Evolutionary conservation across 805 yeast species (phyloP).

Genomic region (Pichia rugopelliculosa): DNA sequence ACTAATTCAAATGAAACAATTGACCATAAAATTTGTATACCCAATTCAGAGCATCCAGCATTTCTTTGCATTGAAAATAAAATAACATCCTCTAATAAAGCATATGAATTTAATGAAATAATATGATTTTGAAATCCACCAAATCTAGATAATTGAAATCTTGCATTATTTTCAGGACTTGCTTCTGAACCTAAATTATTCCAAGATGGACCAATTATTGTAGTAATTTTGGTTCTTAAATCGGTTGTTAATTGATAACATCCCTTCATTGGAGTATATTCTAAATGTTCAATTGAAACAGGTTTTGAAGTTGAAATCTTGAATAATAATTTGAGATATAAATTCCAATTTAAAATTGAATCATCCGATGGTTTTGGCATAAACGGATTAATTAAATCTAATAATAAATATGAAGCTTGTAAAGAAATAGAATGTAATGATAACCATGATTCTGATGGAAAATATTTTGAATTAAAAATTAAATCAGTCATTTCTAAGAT

Average conservation of each 20-base stretch:
- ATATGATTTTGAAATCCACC: slow-evolving; percentile 71
- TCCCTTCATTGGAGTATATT: slow-evolving; percentile 67
- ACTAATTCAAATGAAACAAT: slow-evolving; percentile 61
- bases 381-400: slow-evolving; percentile 31
- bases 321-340: slow-evolving; percentile 50
- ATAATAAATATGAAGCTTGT: slow-evolving; percentile 5
- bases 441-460: slow-evolving; percentile 68
- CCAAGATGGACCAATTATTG: slow-evolving; percentile 59
- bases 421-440: slow-evolving; percentile 53
- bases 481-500: slow-evolving; percentile 38
- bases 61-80: slow-evolving; percentile 64
- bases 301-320: slow-evolving; percentile 60
- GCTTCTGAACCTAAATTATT: slow-evolving; percentile 61
- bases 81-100: slow-evolving; percentile 57
- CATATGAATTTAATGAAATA: slow-evolving; percentile 45
- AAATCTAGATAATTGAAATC: slow-evolving; percentile 54
- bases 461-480: slow-evolving; percentile 40
- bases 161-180: slow-evolving; percentile 40
- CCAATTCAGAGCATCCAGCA: slow-evolving; percentile 49
- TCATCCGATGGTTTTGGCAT: slow-evolving; percentile 46
- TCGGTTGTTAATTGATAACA: slow-evolving; percentile 56
- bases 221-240: slow-evolving; percentile 52
- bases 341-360: slow-evolving; percentile 47
- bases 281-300: slow-evolving; percentile 59
- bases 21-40: slow-evolving; percentile 65